Evolutionary conservation across 2,329 filamentous ascomycete species (phyloP).

Genomic region (Pestalotiopsis sp.): DNA sequence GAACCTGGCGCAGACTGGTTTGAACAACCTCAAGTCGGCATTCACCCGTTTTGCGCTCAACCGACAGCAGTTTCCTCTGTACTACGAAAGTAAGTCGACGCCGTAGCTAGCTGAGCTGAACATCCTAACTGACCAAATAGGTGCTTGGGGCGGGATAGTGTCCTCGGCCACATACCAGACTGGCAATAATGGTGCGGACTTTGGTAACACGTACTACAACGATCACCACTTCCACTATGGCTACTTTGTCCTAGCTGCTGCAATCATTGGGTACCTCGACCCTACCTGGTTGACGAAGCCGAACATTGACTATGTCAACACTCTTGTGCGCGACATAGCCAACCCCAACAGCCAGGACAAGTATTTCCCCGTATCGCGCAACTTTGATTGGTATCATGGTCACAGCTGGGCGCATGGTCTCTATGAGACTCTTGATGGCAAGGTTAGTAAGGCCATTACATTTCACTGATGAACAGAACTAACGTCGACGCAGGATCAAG

Average conservation of each 20-base stretch:
- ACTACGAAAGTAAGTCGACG: constrained; percentile 58
- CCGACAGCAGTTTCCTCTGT: constrained; percentile 66
- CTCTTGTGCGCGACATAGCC: constrained; percentile 78
- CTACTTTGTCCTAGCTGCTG: constrained; percentile 87
- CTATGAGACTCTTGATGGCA: constrained; percentile 71
- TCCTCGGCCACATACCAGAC: constrained; percentile 74
- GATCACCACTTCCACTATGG: constrained; percentile 79
- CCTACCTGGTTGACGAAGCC: constrained; percentile 66
- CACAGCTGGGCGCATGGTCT: constrained; percentile 91
- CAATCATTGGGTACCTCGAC: constrained; percentile 80
- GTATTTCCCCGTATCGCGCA: constrained; percentile 79
- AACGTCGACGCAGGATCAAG: constrained; percentile 57
- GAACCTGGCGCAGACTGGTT: constrained; percentile 56
- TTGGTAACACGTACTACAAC: constrained; percentile 88
- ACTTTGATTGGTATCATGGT: constrained; percentile 93
- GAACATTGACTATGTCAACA: constrained; percentile 82
- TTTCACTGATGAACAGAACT: not conserved
- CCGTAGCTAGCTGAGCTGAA: not conserved
- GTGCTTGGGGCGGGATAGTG: constrained; percentile 78
- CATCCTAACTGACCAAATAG: constrained; percentile 34
- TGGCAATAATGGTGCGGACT: constrained; percentile 73
- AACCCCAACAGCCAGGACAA: constrained; percentile 73
- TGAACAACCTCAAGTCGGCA: constrained; percentile 65
- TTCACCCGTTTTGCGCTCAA: constrained; percentile 71
- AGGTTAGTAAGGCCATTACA: constrained; percentile 44